phyloP scores from a whole-genome alignment of 2,329 filamentous ascomycete species.

The Penicillium sclerotigenum region DNA sequence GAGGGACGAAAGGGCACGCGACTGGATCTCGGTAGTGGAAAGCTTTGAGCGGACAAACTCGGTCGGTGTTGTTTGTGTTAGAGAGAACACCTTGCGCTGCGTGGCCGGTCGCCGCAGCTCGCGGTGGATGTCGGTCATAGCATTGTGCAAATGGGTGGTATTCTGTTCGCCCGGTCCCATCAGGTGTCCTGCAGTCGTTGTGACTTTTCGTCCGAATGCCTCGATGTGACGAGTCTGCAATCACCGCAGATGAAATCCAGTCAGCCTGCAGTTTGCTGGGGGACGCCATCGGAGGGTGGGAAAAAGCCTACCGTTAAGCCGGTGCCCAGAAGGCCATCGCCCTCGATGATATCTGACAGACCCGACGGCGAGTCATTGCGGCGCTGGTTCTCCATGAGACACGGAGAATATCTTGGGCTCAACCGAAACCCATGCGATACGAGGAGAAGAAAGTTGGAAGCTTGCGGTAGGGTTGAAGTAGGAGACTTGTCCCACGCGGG shows the following conservation, averaged over 20 bases:
- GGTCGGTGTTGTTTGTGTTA: slow-evolving; percentile 86
- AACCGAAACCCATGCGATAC: slow-evolving; percentile 29
- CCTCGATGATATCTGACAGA: slow-evolving; percentile 42
- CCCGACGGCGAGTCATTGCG: slow-evolving; percentile 47
- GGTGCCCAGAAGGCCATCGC: slow-evolving; percentile 47
- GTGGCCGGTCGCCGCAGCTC: slow-evolving; percentile 79
- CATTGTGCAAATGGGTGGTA: slow-evolving; percentile 72
- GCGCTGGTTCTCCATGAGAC: slow-evolving; percentile 44
- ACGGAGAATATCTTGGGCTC: slow-evolving; percentile 17
- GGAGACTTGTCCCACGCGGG: slow-evolving; percentile 31
- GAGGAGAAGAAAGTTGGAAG: slow-evolving; percentile 11
- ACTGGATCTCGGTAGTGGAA: slow-evolving; percentile 87
- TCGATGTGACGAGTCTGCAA: slow-evolving; percentile 78
- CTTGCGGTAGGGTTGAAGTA: slow-evolving; percentile 12
- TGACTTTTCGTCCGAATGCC: slow-evolving; percentile 91
- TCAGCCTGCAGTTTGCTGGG: slow-evolving; percentile 7
- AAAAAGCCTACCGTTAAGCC: slow-evolving; percentile 45
- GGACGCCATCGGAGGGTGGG: slow-evolving; percentile 6
- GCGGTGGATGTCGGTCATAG: slow-evolving; percentile 84
- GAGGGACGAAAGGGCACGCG: slow-evolving; percentile 81
- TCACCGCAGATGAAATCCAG: slow-evolving; percentile 7
- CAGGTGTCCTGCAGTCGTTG: slow-evolving; percentile 85
- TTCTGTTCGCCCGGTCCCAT: slow-evolving; percentile 64
- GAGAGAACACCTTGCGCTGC: slow-evolving; percentile 86
- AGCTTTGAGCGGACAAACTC: slow-evolving; percentile 90